Evolutionary conservation across 371 early-diverging fungal species (phyloP), one percentile per base, ranked within the genome.

Genomic region (Actinomortierella wolfii): DNA sequence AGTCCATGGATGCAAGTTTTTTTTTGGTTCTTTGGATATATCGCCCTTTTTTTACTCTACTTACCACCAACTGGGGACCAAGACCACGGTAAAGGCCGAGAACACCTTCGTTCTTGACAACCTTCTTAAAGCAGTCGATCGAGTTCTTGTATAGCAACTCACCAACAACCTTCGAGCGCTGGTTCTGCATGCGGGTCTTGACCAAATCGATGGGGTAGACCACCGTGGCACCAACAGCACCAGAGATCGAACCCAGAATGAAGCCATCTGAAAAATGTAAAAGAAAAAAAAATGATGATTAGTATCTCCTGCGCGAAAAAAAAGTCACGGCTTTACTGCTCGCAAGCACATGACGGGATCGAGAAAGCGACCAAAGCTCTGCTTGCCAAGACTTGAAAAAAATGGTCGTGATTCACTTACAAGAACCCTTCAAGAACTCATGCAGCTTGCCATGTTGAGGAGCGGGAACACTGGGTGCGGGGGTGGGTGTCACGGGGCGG

Each of bases 151-250:
- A 98, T 55, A 96, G 61, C 53, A 94, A 76, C 68, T 96, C 94
- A 51, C 96, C 97, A 20, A 94, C 96, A 3, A 95, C 91, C 47
- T 88, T 89, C 41, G 92, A 89, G 28, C 98, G 88, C 73, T 98
- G 97, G 78, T 98, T 98, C 76, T 98, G 98, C 97, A 98, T 95
- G 51, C 98, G 87, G 0, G 98, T 98, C 79, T 98, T 98, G 60
- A 98, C 97, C 58, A 98, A 79, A 81, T 98, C 98, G 54, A 98
- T 96, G 17, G 98, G 98, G 71, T 98, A 98, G 24, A 98, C 96
- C 55, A 90, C 91, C 2, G 95, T 92, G 5, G 97, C 97, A 56
- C 97, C 98, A 21, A 97, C 89, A 18, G 96, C 96, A 75, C 98
- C 98, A 59, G 94, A 96, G 73, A 97, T 84, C 1, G 96, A 89